Evolutionary conservation across 148 eudicot genomes (phyloP).

Genomic region (Arbutus unedo): DNA sequence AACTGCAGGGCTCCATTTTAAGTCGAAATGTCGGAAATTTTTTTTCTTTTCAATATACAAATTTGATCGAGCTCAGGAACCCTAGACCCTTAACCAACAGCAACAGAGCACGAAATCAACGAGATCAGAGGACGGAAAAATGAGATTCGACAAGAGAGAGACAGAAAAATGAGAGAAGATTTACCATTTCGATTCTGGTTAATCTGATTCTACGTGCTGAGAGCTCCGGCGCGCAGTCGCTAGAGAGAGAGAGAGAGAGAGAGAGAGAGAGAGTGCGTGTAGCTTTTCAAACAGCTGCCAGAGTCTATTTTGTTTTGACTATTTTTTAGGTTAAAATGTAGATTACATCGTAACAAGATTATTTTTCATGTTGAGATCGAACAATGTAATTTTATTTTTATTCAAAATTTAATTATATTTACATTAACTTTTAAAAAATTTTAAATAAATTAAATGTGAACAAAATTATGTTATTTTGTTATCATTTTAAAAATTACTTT

Average conservation of each 20-base stretch:
- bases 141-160: not conserved
- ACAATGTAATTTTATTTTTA: too few species aligned
- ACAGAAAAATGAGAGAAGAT: not conserved
- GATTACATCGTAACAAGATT: too few species aligned
- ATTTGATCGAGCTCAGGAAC: constrained; percentile 3
- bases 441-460: too few species aligned
- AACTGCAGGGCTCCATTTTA: not conserved
- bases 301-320: too few species aligned
- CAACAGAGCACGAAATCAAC: not conserved
- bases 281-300: not conserved
- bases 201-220: not conserved
- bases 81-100: not conserved
- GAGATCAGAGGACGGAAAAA: not conserved
- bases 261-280: too few species aligned
- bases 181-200: constrained; percentile 6
- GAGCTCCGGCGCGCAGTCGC: not conserved
- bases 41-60: not conserved
- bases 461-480: too few species aligned
- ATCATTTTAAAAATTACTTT: too few species aligned
- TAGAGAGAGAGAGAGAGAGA: too few species aligned
- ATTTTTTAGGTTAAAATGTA: too few species aligned
- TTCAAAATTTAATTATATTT: too few species aligned
- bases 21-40: not conserved
- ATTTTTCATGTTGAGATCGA: too few species aligned
- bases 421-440: too few species aligned